phyloP scores from a whole-genome alignment of 768 basidiomycete genomes.

The Auricularia sp. region DNA sequence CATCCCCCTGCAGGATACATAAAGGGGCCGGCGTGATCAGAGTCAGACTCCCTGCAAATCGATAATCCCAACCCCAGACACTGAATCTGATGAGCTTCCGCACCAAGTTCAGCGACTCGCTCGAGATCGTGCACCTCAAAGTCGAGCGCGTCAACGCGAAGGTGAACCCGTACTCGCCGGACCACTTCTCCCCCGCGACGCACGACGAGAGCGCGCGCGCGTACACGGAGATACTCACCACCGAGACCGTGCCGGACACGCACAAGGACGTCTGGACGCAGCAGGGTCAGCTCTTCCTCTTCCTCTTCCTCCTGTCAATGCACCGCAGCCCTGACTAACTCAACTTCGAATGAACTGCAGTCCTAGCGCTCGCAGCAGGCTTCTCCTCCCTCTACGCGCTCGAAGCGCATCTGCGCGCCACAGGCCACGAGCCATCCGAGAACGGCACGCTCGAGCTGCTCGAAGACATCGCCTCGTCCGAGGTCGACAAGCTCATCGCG shows the following conservation, averaged over 20 bases:
- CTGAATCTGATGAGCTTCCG: not conserved
- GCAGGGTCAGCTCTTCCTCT: not conserved
- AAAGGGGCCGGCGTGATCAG: not conserved
- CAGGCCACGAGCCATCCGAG: not conserved
- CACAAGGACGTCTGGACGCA: not conserved
- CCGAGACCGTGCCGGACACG: not conserved
- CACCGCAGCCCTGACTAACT: not conserved
- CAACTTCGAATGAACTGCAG: not conserved
- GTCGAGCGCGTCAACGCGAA: not conserved
- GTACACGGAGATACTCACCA: not conserved
- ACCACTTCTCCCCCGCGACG: not conserved
- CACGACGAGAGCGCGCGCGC: not conserved
- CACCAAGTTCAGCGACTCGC: not conserved
- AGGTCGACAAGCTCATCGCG: not conserved
- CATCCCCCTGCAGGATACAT: too few species aligned
- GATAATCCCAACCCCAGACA: not conserved
- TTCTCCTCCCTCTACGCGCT: not conserved
- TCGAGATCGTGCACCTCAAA: not conserved
- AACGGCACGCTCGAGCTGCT: not conserved
- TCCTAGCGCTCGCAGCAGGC: not conserved
- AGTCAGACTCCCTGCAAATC: not conserved
- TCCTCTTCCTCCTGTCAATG: not conserved
- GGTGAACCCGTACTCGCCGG: not conserved
- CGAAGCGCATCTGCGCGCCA: not conserved
- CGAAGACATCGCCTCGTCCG: not conserved